Evolutionary conservation across 2,329 filamentous ascomycete genomes (phyloP).

Genomic region (Fusarium oxysporum): DNA sequence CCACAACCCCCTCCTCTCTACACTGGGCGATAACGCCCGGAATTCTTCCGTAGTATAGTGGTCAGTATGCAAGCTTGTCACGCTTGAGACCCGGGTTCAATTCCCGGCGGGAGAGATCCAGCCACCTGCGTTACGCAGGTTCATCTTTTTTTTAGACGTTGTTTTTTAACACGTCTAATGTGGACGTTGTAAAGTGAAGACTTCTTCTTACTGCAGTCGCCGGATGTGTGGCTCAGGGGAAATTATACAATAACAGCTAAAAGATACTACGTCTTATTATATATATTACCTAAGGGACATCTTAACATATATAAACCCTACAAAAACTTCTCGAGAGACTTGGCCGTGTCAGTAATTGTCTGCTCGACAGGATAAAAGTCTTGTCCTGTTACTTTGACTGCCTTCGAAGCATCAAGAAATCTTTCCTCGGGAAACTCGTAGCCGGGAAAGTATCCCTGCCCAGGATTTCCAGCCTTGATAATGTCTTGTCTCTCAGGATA

Average conservation of each 20-base stretch:
- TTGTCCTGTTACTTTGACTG: slow-evolving; percentile 29
- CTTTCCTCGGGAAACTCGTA: slow-evolving; percentile 22
- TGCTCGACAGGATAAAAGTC: slow-evolving; percentile 34
- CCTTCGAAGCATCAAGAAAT: slow-evolving; percentile 38
- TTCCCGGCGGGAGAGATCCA: slow-evolving; percentile 4
- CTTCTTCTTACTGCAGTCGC: background rate
- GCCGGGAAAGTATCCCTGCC: slow-evolving; percentile 30
- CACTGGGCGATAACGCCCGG: background rate
- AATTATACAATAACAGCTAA: too few species aligned
- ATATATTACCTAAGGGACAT: background rate
- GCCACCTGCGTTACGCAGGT: background rate
- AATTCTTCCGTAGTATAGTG: slow-evolving; percentile 9
- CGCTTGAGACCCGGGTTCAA: slow-evolving; percentile 12
- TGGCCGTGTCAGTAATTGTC: slow-evolving; percentile 40
- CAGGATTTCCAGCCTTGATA: slow-evolving; percentile 39
- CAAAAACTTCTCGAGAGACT: slow-evolving; percentile 36
- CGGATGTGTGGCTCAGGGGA: background rate
- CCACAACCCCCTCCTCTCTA: background rate
- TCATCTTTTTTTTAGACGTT: background rate
- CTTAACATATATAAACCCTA: background rate
- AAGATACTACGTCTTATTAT: background rate
- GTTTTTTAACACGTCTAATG: background rate
- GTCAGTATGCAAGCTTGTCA: slow-evolving; percentile 12
- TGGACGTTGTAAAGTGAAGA: background rate
- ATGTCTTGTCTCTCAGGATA: slow-evolving; percentile 33